Percentiles rank a stretch among this genome's conserved stretches.
Conservation (phyloP, 805 yeast genomes). For the Pichia kluyveri region DNA sequence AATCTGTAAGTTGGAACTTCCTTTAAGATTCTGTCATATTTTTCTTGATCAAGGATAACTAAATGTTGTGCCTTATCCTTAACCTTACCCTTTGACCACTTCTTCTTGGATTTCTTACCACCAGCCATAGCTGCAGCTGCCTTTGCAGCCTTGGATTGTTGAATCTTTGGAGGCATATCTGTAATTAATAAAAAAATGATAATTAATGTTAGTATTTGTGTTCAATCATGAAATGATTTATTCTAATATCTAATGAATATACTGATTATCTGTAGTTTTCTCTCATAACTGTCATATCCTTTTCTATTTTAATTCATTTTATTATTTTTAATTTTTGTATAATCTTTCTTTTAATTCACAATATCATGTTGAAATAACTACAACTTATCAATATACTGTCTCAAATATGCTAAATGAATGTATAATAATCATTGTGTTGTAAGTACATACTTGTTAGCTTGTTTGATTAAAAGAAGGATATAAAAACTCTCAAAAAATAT, state of each 20-base stretch:
- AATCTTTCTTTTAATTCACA: too few species aligned
- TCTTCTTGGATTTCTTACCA: constrained; percentile 99
- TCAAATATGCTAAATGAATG: too few species aligned
- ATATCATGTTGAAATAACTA: too few species aligned
- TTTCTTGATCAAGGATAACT: constrained; percentile 94
- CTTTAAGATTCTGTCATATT: constrained; percentile 98
- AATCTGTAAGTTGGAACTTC: constrained; percentile 99
- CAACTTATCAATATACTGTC: too few species aligned
- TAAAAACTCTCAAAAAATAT: background rate
- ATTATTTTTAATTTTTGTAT: too few species aligned
- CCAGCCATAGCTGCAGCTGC: constrained; percentile 99
- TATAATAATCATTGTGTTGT: too few species aligned
- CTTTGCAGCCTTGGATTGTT: constrained; percentile 98
- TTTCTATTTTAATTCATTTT: too few species aligned
- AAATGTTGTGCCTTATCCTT: constrained; percentile 99
- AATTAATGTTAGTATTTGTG: background rate
- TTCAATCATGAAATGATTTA: background rate
- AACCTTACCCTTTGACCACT: constrained; percentile 99
- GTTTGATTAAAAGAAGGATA: background rate
- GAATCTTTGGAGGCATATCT: constrained; percentile 97
- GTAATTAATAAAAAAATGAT: constrained; percentile 1
- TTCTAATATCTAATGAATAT: too few species aligned
- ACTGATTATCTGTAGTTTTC: too few species aligned
- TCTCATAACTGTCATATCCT: too few species aligned
- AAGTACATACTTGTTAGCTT: constrained; percentile 6